Evolutionary conservation across 768 basidiomycete species (phyloP).

Genomic region (Trametopsis cervina): DNA sequence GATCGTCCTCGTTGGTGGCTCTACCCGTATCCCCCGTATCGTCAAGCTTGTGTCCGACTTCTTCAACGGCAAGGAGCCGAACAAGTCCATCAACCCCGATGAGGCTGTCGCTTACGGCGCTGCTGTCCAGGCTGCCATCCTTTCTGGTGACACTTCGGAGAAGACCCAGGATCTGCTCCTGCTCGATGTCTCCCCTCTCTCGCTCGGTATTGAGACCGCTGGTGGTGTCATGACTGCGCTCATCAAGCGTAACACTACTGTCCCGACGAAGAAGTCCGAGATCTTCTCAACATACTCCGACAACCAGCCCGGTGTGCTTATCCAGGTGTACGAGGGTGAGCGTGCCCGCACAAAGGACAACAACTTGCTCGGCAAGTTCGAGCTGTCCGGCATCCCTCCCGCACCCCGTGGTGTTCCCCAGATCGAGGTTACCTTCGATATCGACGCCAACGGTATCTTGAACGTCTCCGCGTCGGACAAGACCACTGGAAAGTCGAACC

Average conservation of each 20-base stretch:
- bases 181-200: constrained; percentile 88
- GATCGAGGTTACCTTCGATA: constrained; percentile 96
- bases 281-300: constrained; percentile 98
- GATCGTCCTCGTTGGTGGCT: constrained; percentile 96
- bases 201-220: constrained; percentile 95
- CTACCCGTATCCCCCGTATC: constrained; percentile 96
- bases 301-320: constrained; percentile 97
- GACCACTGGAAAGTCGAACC: constrained; percentile 93
- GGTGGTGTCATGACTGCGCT: constrained; percentile 99
- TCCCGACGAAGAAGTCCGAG: constrained; percentile 98
- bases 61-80: constrained; percentile 98
- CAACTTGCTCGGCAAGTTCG: constrained; percentile 97
- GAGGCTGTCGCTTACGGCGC: constrained; percentile 99
- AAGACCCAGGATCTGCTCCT: constrained; percentile 95
- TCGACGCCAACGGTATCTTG: constrained; percentile 93
- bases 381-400: constrained; percentile 92
- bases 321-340: constrained; percentile 98
- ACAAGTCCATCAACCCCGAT: constrained; percentile 99
- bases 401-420: constrained; percentile 98
- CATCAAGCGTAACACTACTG: constrained; percentile 98
- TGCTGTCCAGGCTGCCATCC: constrained; percentile 96
- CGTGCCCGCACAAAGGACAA: constrained; percentile 98
- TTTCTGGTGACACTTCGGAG: constrained; percentile 96
- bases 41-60: constrained; percentile 97
- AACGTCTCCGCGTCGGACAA: constrained; percentile 96